phyloP scores from a whole-genome alignment of 768 basidiomycete genomes.

The Leccinum arenicola region DNA sequence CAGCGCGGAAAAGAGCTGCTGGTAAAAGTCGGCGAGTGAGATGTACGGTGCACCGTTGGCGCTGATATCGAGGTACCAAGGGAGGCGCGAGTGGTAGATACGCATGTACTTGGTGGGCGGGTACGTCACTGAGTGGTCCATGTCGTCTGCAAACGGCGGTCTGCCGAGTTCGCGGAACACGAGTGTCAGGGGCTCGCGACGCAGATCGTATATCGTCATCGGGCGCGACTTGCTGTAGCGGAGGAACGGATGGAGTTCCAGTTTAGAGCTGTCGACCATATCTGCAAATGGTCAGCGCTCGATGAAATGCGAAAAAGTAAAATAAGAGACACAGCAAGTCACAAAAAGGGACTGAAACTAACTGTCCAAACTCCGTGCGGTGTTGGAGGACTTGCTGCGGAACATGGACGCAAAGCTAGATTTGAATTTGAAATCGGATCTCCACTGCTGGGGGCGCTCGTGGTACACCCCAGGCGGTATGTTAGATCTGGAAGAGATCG shows the following conservation, averaged over 20 bases:
- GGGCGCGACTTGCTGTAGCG: conserved; percentile 30
- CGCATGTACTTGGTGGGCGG: conserved; percentile 52
- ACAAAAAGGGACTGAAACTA: conserved; percentile 1
- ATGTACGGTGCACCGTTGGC: conserved; percentile 47
- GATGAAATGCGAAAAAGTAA: background rate
- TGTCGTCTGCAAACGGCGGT: conserved; percentile 44
- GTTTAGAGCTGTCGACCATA: conserved; percentile 24
- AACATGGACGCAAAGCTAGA: conserved; percentile 31
- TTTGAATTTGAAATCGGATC: conserved; percentile 33
- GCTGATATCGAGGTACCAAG: conserved; percentile 66
- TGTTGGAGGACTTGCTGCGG: conserved; percentile 22
- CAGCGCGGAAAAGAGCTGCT: conserved; percentile 44
- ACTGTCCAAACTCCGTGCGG: conserved; percentile 16
- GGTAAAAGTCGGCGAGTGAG: conserved; percentile 54
- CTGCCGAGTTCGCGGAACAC: conserved; percentile 46
- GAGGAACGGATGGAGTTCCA: conserved; percentile 24
- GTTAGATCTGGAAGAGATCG: conserved; percentile 12
- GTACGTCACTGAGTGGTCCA: conserved; percentile 51
- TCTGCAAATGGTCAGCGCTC: conserved; percentile 7
- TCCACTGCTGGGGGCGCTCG: conserved; percentile 30
- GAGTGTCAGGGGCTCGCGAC: conserved; percentile 37
- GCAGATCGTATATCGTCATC: conserved; percentile 50
- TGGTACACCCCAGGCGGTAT: conserved; percentile 10
- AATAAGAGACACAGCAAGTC: background rate
- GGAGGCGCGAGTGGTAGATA: conserved; percentile 53